Evolutionary conservation across 2,329 filamentous ascomycete species (phyloP).

Genomic region (Periconia macrospinosa): DNA sequence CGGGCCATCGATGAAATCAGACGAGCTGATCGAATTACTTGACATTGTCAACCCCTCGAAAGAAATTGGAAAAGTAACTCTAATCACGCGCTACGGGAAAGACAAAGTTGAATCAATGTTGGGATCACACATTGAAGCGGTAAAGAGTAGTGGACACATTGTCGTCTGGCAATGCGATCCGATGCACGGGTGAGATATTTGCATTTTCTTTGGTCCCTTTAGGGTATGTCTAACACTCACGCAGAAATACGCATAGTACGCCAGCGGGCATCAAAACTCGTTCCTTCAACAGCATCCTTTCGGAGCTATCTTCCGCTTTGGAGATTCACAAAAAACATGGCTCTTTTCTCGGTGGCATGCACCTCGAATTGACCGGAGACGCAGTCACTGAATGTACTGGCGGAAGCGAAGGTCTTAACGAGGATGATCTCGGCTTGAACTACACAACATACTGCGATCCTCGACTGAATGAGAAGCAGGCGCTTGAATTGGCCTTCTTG

Average conservation of each 20-base stretch:
- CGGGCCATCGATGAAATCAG: slow-evolving; percentile 76
- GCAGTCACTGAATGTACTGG: slow-evolving; percentile 95
- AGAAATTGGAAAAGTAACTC: slow-evolving; percentile 89
- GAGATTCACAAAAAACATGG: slow-evolving; percentile 80
- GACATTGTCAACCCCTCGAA: slow-evolving; percentile 80
- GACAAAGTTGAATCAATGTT: slow-evolving; percentile 74
- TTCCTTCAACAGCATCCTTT: slow-evolving; percentile 86
- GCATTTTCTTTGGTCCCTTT: not conserved
- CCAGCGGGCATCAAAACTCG: slow-evolving; percentile 85
- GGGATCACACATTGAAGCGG: slow-evolving; percentile 83
- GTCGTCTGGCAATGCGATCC: slow-evolving; percentile 99
- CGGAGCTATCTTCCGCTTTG: slow-evolving; percentile 81
- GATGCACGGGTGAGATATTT: slow-evolving; percentile 76
- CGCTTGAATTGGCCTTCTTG: slow-evolving; percentile 89
- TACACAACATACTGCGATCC: slow-evolving; percentile 98
- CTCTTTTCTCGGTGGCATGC: slow-evolving; percentile 89
- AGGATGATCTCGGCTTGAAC: slow-evolving; percentile 85
- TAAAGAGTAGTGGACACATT: slow-evolving; percentile 73
- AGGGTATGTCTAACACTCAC: not conserved
- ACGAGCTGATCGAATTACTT: slow-evolving; percentile 77
- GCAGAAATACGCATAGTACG: slow-evolving; percentile 64
- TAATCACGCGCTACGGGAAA: slow-evolving; percentile 94
- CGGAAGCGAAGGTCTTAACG: slow-evolving; percentile 81
- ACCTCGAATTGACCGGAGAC: slow-evolving; percentile 93
- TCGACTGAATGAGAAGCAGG: slow-evolving; percentile 94